Base-by-base conservation (phyloP, 306 rosid genomes). In the Luffa acutangula region DNA sequence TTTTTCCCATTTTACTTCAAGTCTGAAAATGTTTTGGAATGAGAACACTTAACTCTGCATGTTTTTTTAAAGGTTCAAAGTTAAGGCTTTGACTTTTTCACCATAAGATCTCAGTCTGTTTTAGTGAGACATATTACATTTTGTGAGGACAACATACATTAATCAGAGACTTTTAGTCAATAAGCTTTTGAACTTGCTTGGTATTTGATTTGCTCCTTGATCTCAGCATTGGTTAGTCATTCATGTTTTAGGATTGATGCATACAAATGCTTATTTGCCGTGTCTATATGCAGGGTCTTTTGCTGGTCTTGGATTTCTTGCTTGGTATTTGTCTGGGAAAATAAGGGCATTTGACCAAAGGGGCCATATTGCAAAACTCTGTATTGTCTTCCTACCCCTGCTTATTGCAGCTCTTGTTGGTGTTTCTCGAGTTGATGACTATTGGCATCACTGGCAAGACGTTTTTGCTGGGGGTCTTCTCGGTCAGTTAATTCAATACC, bases 391-490 rank as follows among this genome's bases (percentile, higher is more conserved):
- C 81, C 69, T 85, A 58, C 97, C 98, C 11, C 5, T 94, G 69
- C 97, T 94, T 69, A 20, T 85, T 86, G 97, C 97, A 4, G 88
- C 97, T 57, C 78, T 94, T 67, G 83, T 94, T 77, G 97, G 77
- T 46, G 93, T 94, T 67, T 90, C 98, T 69, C 97, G 97, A 67
- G 93, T 94, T 80, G 98, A 94, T 85, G 97, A 94, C 83, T 94
- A 94, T 85, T 91, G 97, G 97, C 98, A 94, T 89, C 97, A 94
- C 79, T 91, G 97, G 98, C 92, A 89, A 82, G 97, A 94, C 78
- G 97, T 92, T 80, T 90, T 91, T 83, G 89, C 97, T 57, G 97
- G 97, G 52, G 90, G 85, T 82, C 95, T 94, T 76, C 69, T 94
- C 76, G 97, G 98, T 94, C 53, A 54, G 79, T 85, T 39, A 33